These are phyloP conservation scores for Colletotrichum incanum DNA, from an alignment of 2,329 filamentous ascomycete species.

Conservation along the genomic window DNA sequence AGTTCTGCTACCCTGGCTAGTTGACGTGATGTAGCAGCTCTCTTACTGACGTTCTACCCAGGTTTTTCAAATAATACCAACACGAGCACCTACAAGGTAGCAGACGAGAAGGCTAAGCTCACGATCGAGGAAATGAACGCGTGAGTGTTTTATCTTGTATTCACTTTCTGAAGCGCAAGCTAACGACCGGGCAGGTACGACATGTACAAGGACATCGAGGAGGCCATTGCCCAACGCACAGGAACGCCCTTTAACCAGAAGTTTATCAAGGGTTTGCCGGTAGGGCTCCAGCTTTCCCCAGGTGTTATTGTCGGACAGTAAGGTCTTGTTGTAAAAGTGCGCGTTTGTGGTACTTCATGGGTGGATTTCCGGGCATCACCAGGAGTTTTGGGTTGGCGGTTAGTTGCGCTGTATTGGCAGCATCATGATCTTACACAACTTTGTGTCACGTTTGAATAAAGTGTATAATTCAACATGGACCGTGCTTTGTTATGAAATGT, in stretches of 20 bases:
- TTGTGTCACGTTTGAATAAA: neutral
- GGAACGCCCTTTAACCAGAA: slow-evolving; percentile 55
- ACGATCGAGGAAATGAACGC: slow-evolving; percentile 81
- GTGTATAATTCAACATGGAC: neutral
- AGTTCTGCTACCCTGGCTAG: slow-evolving; percentile 29
- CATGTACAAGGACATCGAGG: slow-evolving; percentile 71
- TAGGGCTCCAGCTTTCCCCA: slow-evolving; percentile 65
- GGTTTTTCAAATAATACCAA: slow-evolving; percentile 75
- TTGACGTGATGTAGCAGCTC: neutral
- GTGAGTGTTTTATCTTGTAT: slow-evolving; percentile 55
- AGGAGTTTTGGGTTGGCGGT: slow-evolving; percentile 14
- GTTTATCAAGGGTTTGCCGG: slow-evolving; percentile 61
- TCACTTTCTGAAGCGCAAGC: neutral
- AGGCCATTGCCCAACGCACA: slow-evolving; percentile 57
- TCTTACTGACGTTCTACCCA: slow-evolving; percentile 39
- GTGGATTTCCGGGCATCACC: neutral
- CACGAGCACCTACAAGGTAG: slow-evolving; percentile 72
- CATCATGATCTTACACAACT: neutral
- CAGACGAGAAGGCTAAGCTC: slow-evolving; percentile 72
- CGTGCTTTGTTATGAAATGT: neutral
- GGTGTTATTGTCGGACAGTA: slow-evolving; percentile 56
- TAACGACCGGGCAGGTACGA: slow-evolving; percentile 62
- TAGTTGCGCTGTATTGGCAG: neutral
- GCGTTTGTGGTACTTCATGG: neutral
- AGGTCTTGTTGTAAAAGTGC: neutral